A percentile compares a stretch with the other conserved stretches of the same genome.
Evolutionary conservation across 2,329 filamentous ascomycete species (phyloP).

Genomic region (Teratosphaeria epicoccoides): DNA sequence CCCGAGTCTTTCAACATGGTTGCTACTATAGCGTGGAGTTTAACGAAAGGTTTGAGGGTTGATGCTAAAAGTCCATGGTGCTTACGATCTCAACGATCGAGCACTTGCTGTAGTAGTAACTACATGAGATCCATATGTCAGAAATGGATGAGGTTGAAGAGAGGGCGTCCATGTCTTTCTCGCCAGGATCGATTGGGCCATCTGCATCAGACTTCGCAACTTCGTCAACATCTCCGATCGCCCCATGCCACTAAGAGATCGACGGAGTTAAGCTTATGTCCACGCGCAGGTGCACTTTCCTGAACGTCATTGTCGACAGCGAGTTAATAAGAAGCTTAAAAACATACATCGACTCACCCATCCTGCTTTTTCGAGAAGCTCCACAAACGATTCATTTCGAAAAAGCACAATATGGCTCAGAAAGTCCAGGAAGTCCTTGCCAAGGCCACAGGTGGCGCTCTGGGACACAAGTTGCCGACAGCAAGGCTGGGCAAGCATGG

Average conservation of each 20-base stretch:
- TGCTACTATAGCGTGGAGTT: slow-evolving; percentile 7
- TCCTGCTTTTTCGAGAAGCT: background rate
- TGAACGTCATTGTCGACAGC: background rate
- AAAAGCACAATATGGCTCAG: slow-evolving; percentile 2
- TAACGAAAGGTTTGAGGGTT: slow-evolving; percentile 1
- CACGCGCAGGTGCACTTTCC: no score
- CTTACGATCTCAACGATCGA: slow-evolving; percentile 7
- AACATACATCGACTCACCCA: background rate
- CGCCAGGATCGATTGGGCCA: no score
- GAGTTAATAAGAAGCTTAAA: no score
- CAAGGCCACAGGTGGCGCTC: slow-evolving; percentile 13
- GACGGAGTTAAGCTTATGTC: no score
- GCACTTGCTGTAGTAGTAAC: background rate
- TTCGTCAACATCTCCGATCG: no score
- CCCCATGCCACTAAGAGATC: no score
- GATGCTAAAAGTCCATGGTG: background rate
- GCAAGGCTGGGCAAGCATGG: slow-evolving; percentile 43
- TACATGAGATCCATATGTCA: no score
- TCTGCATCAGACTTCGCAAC: no score
- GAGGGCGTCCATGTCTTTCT: no score
- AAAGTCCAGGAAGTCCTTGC: slow-evolving; percentile 14
- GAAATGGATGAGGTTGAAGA: background rate
- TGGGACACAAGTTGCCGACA: slow-evolving; percentile 28
- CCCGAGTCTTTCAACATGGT: slow-evolving; percentile 6
- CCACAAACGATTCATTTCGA: no score